A percentile compares a stretch with the other conserved stretches of the same genome.
These are phyloP conservation scores for Dendryphion nanum DNA, from an alignment of 2,329 filamentous ascomycete genomes.

Conservation along the genomic window DNA sequence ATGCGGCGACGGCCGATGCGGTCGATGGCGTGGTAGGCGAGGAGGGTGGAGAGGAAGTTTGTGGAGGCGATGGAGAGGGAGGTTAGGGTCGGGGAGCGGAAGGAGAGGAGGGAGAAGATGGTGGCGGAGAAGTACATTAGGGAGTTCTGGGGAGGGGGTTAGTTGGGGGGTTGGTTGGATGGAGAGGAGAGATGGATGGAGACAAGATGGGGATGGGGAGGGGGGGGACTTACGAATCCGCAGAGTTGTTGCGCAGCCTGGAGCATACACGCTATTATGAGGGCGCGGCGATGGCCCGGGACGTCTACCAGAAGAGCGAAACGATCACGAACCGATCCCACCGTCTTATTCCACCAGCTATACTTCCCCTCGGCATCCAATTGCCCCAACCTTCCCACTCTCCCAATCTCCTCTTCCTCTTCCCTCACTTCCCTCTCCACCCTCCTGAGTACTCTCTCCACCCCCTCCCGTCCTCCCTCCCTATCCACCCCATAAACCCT, in stretches of 20 bases:
- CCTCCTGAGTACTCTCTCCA: constrained; percentile 61
- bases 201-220: neutral
- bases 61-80: constrained; percentile 45
- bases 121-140: constrained; percentile 51
- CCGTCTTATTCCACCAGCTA: constrained; percentile 27
- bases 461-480: constrained; percentile 43
- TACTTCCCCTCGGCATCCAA: constrained; percentile 19
- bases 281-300: constrained; percentile 64
- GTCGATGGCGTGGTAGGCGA: constrained; percentile 47
- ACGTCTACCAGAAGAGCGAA: constrained; percentile 47
- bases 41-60: constrained; percentile 48
- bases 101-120: constrained; percentile 48
- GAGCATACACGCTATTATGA: constrained; percentile 81
- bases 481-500: constrained; percentile 60
- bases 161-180: neutral
- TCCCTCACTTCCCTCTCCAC: constrained; percentile 75
- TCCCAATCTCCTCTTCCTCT: constrained; percentile 55
- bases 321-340: constrained; percentile 54
- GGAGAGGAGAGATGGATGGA: neutral
- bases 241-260: constrained; percentile 87
- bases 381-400: neutral
- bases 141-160: constrained; percentile 34
- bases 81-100: constrained; percentile 45
- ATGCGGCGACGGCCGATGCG: constrained; percentile 54
- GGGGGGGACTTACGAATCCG: constrained; percentile 45